Conservation (phyloP, 2,329 filamentous ascomycete genomes). For the Venturia asperata region DNA sequence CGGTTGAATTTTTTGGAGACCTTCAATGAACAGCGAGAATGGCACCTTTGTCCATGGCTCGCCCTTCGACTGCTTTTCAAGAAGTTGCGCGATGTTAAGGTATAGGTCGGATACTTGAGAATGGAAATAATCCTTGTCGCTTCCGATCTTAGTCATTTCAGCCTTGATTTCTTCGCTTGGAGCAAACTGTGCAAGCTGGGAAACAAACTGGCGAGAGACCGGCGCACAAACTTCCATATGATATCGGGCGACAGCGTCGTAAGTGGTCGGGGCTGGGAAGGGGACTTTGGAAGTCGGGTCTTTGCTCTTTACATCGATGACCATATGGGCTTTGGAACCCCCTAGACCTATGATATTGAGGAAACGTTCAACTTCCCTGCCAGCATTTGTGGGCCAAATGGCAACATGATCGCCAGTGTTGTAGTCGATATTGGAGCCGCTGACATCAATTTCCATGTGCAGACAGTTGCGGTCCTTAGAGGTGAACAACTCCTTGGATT, state of each 20-base stretch:
- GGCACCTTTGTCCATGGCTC: constrained; percentile 77
- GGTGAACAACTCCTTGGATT: constrained; percentile 85
- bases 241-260: constrained; percentile 86
- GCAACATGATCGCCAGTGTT: constrained; percentile 97
- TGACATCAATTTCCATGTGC: constrained; percentile 91
- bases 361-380: constrained; percentile 85
- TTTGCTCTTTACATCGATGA: constrained; percentile 82
- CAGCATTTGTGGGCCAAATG: constrained; percentile 93
- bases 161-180: constrained; percentile 77
- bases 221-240: constrained; percentile 95
- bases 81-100: constrained; percentile 82
- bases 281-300: constrained; percentile 96
- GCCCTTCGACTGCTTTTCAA: constrained; percentile 64
- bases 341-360: constrained; percentile 68
- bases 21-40: constrained; percentile 92
- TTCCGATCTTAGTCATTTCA: constrained; percentile 81
- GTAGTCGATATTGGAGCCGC: constrained; percentile 82
- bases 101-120: constrained; percentile 72
- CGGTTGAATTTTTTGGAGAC: constrained; percentile 87
- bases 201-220: constrained; percentile 90
- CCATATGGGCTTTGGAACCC: constrained; percentile 64
- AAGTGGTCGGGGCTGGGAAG: constrained; percentile 94
- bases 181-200: constrained; percentile 79
- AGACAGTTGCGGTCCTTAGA: constrained; percentile 89
- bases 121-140: constrained; percentile 93